Evolutionary conservation across 1,139 yeast species (phyloP).

Genomic region (Hyphopichia buzzinii): DNA sequence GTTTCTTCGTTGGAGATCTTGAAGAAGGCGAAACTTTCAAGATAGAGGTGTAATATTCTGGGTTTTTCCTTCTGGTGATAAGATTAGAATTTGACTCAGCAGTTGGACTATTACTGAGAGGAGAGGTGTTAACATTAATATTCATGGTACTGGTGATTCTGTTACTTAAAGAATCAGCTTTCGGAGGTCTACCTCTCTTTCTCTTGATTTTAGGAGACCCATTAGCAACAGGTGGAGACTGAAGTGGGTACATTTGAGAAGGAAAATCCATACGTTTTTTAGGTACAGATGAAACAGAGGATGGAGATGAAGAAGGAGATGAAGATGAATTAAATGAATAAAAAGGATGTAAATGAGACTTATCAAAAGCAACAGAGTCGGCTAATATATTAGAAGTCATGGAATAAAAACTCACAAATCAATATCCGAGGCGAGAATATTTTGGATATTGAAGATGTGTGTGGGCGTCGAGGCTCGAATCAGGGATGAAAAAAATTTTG

Average conservation of each 20-base stretch:
- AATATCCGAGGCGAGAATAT: too few relatives aligned
- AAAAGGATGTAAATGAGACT: slow-evolving; percentile 4
- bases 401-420: background rate
- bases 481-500: too few relatives aligned
- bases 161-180: slow-evolving; percentile 38
- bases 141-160: slow-evolving; percentile 44
- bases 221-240: background rate
- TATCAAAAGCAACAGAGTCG: background rate
- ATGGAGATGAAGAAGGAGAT: background rate
- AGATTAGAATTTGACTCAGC: slow-evolving; percentile 40
- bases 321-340: slow-evolving; percentile 9
- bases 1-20: slow-evolving; percentile 9
- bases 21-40: slow-evolving; percentile 44
- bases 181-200: slow-evolving; percentile 50
- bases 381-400: slow-evolving; percentile 3
- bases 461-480: too few relatives aligned
- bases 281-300: background rate
- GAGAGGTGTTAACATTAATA: slow-evolving; percentile 41
- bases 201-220: slow-evolving; percentile 27
- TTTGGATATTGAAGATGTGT: too few relatives aligned
- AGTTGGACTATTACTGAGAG: slow-evolving; percentile 26
- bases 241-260: background rate
- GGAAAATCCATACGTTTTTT: background rate
- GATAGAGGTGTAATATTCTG: slow-evolving; percentile 46
- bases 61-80: slow-evolving; percentile 43